Evolutionary conservation across 345 rosid genomes (phyloP).

Genomic region (Physaria fendleri): DNA sequence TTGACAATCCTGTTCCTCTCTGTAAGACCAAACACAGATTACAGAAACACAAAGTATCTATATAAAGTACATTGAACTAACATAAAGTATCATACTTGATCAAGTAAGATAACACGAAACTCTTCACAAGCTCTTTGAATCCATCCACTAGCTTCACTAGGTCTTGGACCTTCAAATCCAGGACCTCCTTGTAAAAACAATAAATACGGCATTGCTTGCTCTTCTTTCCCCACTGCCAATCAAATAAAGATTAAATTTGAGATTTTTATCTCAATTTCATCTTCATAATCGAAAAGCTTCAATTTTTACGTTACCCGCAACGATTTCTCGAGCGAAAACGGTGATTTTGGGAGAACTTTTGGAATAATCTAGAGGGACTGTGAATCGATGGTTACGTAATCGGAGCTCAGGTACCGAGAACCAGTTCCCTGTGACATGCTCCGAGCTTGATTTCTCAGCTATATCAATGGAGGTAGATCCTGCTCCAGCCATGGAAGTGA

Average conservation of each 20-base stretch:
- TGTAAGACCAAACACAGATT: constrained; percentile 33
- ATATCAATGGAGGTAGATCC: neutral
- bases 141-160: constrained; percentile 88
- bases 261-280: too few species aligned
- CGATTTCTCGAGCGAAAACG: constrained; percentile 78
- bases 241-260: neutral
- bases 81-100: constrained; percentile 51
- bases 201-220: constrained; percentile 62
- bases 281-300: neutral
- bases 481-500: constrained; percentile 37
- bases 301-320: constrained; percentile 42
- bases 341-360: constrained; percentile 47
- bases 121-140: constrained; percentile 77
- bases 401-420: constrained; percentile 78
- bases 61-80: neutral
- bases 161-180: constrained; percentile 80
- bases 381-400: constrained; percentile 72
- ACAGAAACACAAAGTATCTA: neutral
- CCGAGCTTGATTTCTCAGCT: constrained; percentile 22
- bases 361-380: constrained; percentile 69
- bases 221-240: constrained; percentile 69
- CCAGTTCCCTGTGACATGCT: constrained; percentile 59
- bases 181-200: constrained; percentile 91
- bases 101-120: constrained; percentile 82
- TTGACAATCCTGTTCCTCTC: constrained; percentile 97